Base-by-base conservation (phyloP, 2,329 filamentous ascomycete species). In the Neobulgaria alba region DNA sequence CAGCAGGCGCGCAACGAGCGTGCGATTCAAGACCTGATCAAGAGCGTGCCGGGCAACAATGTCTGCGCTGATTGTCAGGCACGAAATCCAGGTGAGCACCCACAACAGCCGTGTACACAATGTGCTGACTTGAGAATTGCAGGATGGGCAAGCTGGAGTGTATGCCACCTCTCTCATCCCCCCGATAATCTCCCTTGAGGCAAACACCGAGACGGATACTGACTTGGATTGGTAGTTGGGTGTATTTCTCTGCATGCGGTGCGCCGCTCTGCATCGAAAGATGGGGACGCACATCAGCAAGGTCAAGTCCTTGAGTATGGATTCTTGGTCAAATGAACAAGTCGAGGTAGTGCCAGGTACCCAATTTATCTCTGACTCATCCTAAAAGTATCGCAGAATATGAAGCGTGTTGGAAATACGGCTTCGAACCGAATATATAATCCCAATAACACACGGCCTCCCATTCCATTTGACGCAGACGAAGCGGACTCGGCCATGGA, bases 281-380 rank as follows among this genome's bases (percentile, higher is more conserved):
- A 72, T 98, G 57, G 92, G 92, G 47, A 96, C 92, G 30, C 92
- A 98, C 64, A 87, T 98, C 49, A 95, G 89, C 52, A 98, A 98
- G 64, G 88, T 98, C 69, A 98, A 98, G 66, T 96, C 89, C 29
- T 66, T 98, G 67, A 96, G 85, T 63, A 96, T 98, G 89, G 92
- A 98, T 65, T 92, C 83, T 53, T 98, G 92, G 92, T 80, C 85
- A 36, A 82, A 82, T 57, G 92, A 96, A 46, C 92, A 98, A 67
- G 89, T 98, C 49, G 92, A 98, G 66, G 89, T 95, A 69, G 76
- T 44, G 26, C 39, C 33, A 12, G 18, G 5, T 23, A 10, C 9
- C n/a, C 12, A 23, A 21, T 10, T 26, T 34, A n/a, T n/a, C 14
- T 30, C n/a, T 29, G n/a, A n/a, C 17, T 29, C 18, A 23, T 7